Conservation (phyloP, 495 filamentous ascomycete genomes). For the Aspergillus carlsbadensis region DNA sequence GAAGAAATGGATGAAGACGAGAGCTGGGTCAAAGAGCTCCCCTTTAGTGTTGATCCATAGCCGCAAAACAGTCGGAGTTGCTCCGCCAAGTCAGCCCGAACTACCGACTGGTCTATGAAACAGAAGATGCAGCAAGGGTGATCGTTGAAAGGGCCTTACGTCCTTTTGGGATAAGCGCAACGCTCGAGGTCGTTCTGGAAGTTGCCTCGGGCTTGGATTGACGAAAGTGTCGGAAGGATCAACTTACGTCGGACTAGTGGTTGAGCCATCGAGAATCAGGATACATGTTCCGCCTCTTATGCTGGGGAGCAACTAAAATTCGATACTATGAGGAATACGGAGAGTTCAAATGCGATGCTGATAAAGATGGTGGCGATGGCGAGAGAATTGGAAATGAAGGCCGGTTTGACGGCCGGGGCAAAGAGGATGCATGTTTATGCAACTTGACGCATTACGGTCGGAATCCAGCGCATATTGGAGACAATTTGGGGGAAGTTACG, state of each 20-base stretch:
- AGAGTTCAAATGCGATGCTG: neutral
- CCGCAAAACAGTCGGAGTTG: slow-evolving; percentile 10
- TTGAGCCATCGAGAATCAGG: neutral
- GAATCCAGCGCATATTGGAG: neutral
- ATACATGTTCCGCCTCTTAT: neutral
- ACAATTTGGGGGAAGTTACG: neutral
- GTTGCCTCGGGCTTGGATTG: neutral
- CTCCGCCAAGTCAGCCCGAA: slow-evolving; percentile 13
- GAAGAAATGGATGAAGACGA: neutral
- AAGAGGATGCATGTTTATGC: neutral
- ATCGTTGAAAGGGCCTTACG: neutral
- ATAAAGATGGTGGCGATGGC: neutral
- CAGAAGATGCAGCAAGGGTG: neutral
- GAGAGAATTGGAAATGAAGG: neutral
- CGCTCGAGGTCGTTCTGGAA: neutral
- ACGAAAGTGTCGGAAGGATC: neutral
- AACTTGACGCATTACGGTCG: neutral
- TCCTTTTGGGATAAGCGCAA: neutral
- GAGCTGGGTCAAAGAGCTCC: neutral
- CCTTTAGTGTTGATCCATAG: neutral
- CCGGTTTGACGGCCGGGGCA: neutral
- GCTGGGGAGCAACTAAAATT: neutral
- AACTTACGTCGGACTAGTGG: neutral
- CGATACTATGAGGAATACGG: neutral
- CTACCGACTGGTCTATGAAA: slow-evolving; percentile 8